Evolutionary conservation across 345 rosid species (phyloP).

Genomic region (Syzygium oleosum): DNA sequence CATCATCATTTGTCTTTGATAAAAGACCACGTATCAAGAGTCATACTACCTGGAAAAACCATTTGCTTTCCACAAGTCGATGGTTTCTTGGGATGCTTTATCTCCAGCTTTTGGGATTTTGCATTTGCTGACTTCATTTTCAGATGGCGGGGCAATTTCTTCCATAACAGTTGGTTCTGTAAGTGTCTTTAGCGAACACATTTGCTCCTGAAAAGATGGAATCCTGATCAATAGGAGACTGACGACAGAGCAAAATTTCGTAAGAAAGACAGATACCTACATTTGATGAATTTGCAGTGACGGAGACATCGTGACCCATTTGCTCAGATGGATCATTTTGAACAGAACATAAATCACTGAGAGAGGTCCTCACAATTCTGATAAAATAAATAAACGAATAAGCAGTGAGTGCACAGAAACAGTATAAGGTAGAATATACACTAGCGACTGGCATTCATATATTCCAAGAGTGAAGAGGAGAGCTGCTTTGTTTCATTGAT

Average conservation of each 20-base stretch:
- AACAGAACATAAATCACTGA: slow-evolving; percentile 40
- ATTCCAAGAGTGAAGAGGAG: not conserved
- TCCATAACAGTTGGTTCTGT: slow-evolving; percentile 19
- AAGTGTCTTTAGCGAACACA: slow-evolving; percentile 5
- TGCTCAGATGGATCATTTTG: slow-evolving; percentile 17
- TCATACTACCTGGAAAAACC: slow-evolving; percentile 75
- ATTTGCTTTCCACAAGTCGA: slow-evolving; percentile 63
- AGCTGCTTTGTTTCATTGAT: not conserved
- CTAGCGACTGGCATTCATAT: not conserved
- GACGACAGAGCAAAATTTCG: not conserved
- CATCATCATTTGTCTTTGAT: not conserved
- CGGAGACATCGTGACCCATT: slow-evolving; percentile 7
- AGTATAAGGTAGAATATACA: not conserved
- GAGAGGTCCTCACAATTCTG: slow-evolving; percentile 62
- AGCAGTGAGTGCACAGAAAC: not conserved
- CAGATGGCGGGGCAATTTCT: slow-evolving; percentile 27
- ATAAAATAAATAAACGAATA: not conserved
- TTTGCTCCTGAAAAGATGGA: slow-evolving; percentile 26
- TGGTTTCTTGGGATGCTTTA: slow-evolving; percentile 51
- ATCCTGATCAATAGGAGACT: slow-evolving; percentile 3
- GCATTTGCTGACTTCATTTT: slow-evolving; percentile 27
- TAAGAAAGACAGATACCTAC: slow-evolving; percentile 20
- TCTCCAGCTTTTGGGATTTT: slow-evolving; percentile 69
- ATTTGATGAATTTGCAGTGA: slow-evolving; percentile 23
- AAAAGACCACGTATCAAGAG: not conserved